Base-by-base conservation (phyloP, 208 protist species). In the Trypanosoma mega region DNA sequence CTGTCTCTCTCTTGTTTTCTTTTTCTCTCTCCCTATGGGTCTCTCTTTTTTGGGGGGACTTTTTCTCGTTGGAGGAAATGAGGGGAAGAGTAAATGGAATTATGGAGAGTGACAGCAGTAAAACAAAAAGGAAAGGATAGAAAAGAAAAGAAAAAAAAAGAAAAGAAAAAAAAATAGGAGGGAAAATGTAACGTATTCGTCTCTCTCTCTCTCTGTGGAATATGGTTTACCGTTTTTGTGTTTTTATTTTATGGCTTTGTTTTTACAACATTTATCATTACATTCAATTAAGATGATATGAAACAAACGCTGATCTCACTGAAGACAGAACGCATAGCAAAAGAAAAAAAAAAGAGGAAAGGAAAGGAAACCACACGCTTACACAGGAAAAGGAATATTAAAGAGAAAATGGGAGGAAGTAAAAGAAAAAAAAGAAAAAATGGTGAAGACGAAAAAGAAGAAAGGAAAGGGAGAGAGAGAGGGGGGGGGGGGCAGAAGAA, bases 391-490 rank as follows among this genome's bases (percentile, higher is more conserved):
- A 58, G 34, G 39, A 48, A 47, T 20, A 58, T 43, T 8, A 30
- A 46, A 6, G 34, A 46, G n/a, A 46, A 58, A 58, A 45, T 14
- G 8, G 3, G 31, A 46, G 18, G 8, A 55, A 12, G 43, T 1
- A 44, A 58, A 47, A 31, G 14, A 46, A 44, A 47, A 45, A 18
- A 46, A 47, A 43, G 34, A 31, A 12, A 47, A 58, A 47, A 33
- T 46, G 12, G 24, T 33, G 6, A 37, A 18, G 23, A 24, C 8
- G 23, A 11, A 39, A 41, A 26, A 23, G n/a, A 44, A 39, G 45
- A 20, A 55, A 41, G 21, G 47, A 48, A 41, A 44, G 47, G 20
- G 55, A 74, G 37, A 57, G 37, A 74, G 43, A 62, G 56, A 31
- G 18, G 30, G 45, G 3, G 45, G 11, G 24, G 45, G 12, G 45